These are phyloP conservation scores for Penicillium sp. DNA, from an alignment of 2,329 filamentous ascomycete genomes.

Conservation along the genomic window DNA sequence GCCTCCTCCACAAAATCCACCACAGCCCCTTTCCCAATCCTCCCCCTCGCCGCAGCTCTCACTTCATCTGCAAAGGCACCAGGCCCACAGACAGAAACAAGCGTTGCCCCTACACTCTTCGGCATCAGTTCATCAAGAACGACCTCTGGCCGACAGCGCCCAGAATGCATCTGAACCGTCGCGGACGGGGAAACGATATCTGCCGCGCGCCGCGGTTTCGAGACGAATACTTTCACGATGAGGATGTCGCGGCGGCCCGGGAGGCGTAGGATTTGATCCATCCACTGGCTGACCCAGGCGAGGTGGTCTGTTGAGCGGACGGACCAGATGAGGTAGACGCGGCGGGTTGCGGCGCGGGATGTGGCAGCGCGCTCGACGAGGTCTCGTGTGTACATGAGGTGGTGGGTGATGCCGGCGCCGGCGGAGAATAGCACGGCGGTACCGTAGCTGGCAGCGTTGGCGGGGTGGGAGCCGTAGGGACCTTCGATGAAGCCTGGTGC, in stretches of 20 bases:
- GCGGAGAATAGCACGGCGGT: constrained; percentile 68
- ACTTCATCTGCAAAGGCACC: constrained; percentile 67
- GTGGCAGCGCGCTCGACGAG: constrained; percentile 58
- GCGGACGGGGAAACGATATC: constrained; percentile 61
- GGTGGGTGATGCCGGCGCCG: constrained; percentile 69
- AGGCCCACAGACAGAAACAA: constrained; percentile 65
- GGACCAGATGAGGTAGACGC: constrained; percentile 65
- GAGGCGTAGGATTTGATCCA: constrained; percentile 66
- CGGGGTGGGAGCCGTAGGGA: constrained; percentile 64
- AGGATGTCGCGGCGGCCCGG: constrained; percentile 62
- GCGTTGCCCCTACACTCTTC: constrained; percentile 60
- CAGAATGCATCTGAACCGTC: constrained; percentile 64
- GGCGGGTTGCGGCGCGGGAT: constrained; percentile 60
- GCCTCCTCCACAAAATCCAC: constrained; percentile 68
- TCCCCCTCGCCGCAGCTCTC: constrained; percentile 56
- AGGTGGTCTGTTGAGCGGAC: constrained; percentile 64
- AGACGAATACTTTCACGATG: constrained; percentile 65
- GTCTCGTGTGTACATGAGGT: constrained; percentile 63
- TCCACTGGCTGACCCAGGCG: constrained; percentile 67
- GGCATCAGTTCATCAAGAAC: constrained; percentile 62
- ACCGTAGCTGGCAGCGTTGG: constrained; percentile 62
- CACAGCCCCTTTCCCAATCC: constrained; percentile 55
- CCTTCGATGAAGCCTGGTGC: constrained; percentile 65
- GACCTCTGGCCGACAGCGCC: constrained; percentile 59
- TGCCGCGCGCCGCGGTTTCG: constrained; percentile 58